Evolutionary conservation across 805 yeast species (phyloP), one percentile per base, ranked within the genome.

Genomic region (Candida patagonica): DNA sequence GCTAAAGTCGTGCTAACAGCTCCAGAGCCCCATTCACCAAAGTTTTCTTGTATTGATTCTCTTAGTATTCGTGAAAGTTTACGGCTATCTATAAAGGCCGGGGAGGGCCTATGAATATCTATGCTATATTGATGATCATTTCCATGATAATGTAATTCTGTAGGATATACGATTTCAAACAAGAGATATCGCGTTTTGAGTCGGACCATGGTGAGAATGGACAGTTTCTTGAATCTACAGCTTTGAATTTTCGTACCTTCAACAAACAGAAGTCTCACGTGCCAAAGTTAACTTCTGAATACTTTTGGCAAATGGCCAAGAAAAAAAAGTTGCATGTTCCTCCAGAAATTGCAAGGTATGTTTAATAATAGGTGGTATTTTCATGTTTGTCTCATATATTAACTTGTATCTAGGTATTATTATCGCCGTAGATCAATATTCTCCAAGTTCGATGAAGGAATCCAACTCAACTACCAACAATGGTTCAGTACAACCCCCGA

Each of bases 181-280:
- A 87, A 66, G 9, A 88, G 68, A 52, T 89, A 88, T 49, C 97
- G 65, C 13, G 87, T 78, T 58, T 88, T 88, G 22, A 88, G 67
- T 53, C 97, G 73, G 12, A 88, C 97, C 97, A 88, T 88, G 5
- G n/a, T n/a, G n/a, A n/a, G n/a, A n/a, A n/a, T n/a, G n/a, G n/a
- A n/a, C n/a, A n/a, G n/a, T n/a, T n/a, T n/a, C n/a, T n/a, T n/a
- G n/a, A n/a, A n/a, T n/a, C n/a, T n/a, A n/a, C n/a, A n/a, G n/a
- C n/a, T n/a, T n/a, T n/a, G n/a, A n/a, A n/a, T n/a, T n/a, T n/a
- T n/a, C n/a, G n/a, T n/a, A n/a, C n/a, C n/a, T n/a, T n/a, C n/a
- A n/a, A n/a, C n/a, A 26, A 6, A 15, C 3, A 26, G 26, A 26
- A 26, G 13, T 26, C 29, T 15, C 29, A 26, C 13, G 5, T 4